These are phyloP conservation scores for Diutina siamensis DNA, from an alignment of 1,139 yeast species.

Conservation along the genomic window DNA sequence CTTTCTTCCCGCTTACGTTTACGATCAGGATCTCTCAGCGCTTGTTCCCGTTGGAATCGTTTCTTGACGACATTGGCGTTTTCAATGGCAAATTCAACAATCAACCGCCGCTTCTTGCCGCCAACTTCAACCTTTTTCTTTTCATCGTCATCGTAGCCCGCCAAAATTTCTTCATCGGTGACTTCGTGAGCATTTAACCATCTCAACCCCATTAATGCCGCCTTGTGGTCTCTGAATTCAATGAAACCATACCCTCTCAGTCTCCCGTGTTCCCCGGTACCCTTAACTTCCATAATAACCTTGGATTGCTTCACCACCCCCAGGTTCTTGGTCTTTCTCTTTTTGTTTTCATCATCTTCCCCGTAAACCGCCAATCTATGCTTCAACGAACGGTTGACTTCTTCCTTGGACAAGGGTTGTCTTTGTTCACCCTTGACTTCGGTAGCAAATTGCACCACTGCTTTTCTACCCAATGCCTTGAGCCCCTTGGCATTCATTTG, in stretches of 20 bases:
- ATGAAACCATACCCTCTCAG: slow-evolving; percentile 95
- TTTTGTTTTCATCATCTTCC: slow-evolving; percentile 25
- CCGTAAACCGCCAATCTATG: slow-evolving; percentile 1
- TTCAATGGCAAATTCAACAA: slow-evolving; percentile 93
- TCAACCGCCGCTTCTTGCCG: slow-evolving; percentile 61
- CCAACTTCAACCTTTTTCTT: slow-evolving; percentile 40
- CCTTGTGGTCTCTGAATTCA: slow-evolving; percentile 84
- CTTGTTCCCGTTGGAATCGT: slow-evolving; percentile 54
- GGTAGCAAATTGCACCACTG: slow-evolving; percentile 90
- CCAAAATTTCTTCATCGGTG: slow-evolving; percentile 53
- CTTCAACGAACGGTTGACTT: slow-evolving; percentile 57
- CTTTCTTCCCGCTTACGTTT: slow-evolving; percentile 14
- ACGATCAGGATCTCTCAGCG: slow-evolving; percentile 32
- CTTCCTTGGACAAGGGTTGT: slow-evolving; percentile 86
- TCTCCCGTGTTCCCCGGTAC: slow-evolving; percentile 78
- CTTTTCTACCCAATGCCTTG: slow-evolving; percentile 88
- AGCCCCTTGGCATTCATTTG: slow-evolving; percentile 81
- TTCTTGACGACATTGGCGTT: slow-evolving; percentile 89
- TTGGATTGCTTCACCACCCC: slow-evolving; percentile 94
- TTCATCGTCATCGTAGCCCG: slow-evolving; percentile 65
- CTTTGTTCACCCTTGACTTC: slow-evolving; percentile 69
- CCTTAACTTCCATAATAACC: slow-evolving; percentile 84
- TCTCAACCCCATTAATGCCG: slow-evolving; percentile 92
- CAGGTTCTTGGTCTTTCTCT: slow-evolving; percentile 57
- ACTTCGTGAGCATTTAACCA: slow-evolving; percentile 96